Conservation (phyloP, 352 stramenopile species). For the Thraustotheca clavata region DNA sequence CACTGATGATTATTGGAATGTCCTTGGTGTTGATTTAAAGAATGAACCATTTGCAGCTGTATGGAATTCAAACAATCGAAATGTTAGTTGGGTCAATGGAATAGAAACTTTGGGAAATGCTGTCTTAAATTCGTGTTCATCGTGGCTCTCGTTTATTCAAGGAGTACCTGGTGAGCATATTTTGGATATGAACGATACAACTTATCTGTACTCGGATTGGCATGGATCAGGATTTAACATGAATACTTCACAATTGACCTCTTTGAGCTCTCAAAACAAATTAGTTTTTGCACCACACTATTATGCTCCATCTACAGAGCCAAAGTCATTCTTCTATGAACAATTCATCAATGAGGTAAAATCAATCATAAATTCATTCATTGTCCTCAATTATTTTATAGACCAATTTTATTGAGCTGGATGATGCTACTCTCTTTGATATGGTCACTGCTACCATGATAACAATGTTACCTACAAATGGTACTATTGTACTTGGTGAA, state of each 20-base stretch:
- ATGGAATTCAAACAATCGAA: conserved; percentile 53
- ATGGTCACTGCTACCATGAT: conserved; percentile 30
- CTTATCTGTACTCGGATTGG: conserved; percentile 74
- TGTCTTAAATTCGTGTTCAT: conserved; percentile 39
- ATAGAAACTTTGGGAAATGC: too few species aligned
- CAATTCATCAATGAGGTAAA: too few species aligned
- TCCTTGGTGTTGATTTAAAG: conserved; percentile 76
- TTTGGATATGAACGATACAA: conserved; percentile 21
- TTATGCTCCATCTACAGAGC: conserved; percentile 58
- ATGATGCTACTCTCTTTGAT: conserved; percentile 25
- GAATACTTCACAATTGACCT: conserved; percentile 33
- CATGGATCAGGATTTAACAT: conserved; percentile 65
- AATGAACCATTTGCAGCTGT: conserved; percentile 55
- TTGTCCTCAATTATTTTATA: too few species aligned
- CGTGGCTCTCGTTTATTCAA: conserved; percentile 73
- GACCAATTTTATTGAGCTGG: conserved; percentile 29
- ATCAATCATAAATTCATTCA: too few species aligned
- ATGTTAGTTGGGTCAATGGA: conserved; percentile 74
- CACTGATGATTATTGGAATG: conserved; percentile 73
- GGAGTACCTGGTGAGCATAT: conserved; percentile 27
- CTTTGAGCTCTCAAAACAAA: conserved; percentile 59
- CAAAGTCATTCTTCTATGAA: conserved; percentile 50
- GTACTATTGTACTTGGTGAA: conserved; percentile 68
- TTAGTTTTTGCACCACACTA: conserved; percentile 75
- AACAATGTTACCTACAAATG: conserved; percentile 22